Base-by-base conservation (phyloP, 2,329 filamentous ascomycete genomes). In the Fusarium illudens region DNA sequence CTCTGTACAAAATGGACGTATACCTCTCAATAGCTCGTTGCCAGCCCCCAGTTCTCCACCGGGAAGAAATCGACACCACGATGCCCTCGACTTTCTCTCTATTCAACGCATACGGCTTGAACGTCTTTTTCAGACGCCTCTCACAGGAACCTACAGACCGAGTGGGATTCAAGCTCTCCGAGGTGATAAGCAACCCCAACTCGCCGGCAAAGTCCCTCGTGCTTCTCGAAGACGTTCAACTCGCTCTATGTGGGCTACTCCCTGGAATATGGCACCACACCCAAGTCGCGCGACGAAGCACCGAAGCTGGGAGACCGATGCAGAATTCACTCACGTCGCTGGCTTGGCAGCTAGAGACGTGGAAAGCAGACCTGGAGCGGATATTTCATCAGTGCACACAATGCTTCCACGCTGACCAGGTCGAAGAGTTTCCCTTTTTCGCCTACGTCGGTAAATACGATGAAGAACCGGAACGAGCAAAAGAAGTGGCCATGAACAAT, bases 91-190 rank as follows among this genome's bases (percentile, higher is more conserved):
- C 80, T 0, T 79, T 75, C 32, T 71, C 75, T 1, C 60, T 78
- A 5, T 82, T 76, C 75, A 81, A 83, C 55, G 61, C 79, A 0
- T 71, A 76, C 19, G 80, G 80, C 0, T 73, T 83, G 0, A 71
- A 77, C 39, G 66, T 76, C 2, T 81, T 78, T 53, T 81, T 80
- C 49, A 69, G 71, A 12, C 73, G 81, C 5, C 62, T 75, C 4
- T 67, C 71, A 0, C 60, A 64, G 1, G 79, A 83, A 27, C 78
- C 79, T 1, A 59, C 71, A 0, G 72, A 76, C 5, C 71, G 80
- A 5, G 64, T 63, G 0, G 65, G 73, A 3, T 76, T 73, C 20
- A 74, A 73, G 17, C 71, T 79, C 25, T 74, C 75, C 3, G 76
- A 77, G 17, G 60, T 80, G 10, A 65, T 74, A 25, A 70, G 70